phyloP scores from a whole-genome alignment of 768 basidiomycete species.

The Collybia sp. region DNA sequence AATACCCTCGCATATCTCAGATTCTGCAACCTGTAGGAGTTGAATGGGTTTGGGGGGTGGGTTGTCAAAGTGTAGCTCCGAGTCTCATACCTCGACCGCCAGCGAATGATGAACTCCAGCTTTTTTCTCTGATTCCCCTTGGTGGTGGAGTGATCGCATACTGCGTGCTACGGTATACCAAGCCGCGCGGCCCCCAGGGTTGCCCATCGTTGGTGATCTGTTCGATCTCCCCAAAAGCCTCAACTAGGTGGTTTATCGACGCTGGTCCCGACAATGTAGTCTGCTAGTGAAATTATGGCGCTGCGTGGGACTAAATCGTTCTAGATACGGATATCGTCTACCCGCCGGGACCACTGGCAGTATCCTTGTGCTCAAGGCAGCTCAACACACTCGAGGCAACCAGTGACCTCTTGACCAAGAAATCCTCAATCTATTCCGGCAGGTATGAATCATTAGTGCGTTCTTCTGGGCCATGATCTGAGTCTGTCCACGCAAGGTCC shows the following conservation, averaged over 20 bases:
- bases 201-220: conserved; percentile 10
- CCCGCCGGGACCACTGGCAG: conserved; percentile 12
- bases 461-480: neutral
- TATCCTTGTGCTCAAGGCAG: conserved; percentile 17
- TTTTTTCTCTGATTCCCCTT: too few species aligned
- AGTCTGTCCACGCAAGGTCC: conserved; percentile 2
- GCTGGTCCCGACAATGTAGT: conserved; percentile 10
- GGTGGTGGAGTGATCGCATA: too few species aligned
- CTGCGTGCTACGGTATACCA: too few species aligned
- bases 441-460: conserved; percentile 7
- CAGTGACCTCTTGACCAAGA: conserved; percentile 17
- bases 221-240: neutral
- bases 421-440: conserved; percentile 15
- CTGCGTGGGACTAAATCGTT: too few species aligned
- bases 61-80: too few species aligned
- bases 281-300: neutral
- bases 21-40: too few species aligned
- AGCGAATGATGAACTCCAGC: too few species aligned
- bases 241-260: conserved; percentile 10
- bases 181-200: neutral
- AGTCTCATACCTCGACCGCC: too few species aligned
- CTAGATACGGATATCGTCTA: conserved; percentile 19
- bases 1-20: too few species aligned
- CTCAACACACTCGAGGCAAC: conserved; percentile 14
- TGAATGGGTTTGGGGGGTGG: too few species aligned